Conservation (phyloP, 768 basidiomycete genomes). For the Podaxis sp. region DNA sequence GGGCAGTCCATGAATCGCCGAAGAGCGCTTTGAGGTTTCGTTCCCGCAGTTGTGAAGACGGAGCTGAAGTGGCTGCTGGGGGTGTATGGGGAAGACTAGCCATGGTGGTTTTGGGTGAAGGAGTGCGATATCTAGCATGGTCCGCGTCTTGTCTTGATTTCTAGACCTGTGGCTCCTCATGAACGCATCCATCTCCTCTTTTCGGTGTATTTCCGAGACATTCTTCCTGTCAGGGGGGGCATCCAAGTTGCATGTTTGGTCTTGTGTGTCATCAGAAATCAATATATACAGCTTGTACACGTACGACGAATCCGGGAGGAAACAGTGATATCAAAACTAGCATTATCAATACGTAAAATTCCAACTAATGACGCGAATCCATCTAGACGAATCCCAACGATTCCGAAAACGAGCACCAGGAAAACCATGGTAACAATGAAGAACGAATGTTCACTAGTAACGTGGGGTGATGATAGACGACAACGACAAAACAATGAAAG, state of each 20-base stretch:
- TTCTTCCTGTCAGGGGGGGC: neutral
- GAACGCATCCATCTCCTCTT: neutral
- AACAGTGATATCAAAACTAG: neutral
- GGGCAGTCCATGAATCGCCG: neutral
- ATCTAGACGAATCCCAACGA: neutral
- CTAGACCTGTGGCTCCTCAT: conserved; percentile 12
- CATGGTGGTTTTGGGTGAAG: neutral
- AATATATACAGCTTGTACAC: neutral
- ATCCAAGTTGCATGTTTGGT: neutral
- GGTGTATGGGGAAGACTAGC: neutral
- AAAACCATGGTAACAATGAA: neutral
- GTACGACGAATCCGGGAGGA: neutral
- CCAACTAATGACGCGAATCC: neutral
- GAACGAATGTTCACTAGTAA: neutral
- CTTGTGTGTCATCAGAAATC: neutral
- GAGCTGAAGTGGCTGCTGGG: neutral
- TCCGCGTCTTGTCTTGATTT: neutral
- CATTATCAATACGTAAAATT: neutral
- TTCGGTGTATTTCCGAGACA: neutral
- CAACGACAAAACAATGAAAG: neutral
- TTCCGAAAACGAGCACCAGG: neutral
- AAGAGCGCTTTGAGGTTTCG: neutral
- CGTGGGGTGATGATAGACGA: neutral
- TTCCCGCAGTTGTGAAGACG: neutral
- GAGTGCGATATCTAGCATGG: neutral